Evolutionary conservation across 2,329 filamentous ascomycete genomes (phyloP), one percentile per base, ranked within the genome.

Genomic region (Gnomoniopsis smithogilvyi): DNA sequence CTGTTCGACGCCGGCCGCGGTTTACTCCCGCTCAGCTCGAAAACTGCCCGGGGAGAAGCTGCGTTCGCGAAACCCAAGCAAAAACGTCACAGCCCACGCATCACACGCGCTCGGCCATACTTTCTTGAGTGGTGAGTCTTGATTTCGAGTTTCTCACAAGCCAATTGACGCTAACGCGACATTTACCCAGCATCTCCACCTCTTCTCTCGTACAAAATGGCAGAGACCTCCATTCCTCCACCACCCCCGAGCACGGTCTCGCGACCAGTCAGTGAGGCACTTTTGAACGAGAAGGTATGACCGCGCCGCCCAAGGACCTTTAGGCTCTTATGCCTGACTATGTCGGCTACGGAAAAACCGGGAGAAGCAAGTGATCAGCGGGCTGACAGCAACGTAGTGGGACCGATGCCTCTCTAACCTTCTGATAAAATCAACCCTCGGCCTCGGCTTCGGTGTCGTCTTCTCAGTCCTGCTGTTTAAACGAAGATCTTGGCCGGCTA

Each of bases 401-500:
- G 95, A 99, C 76, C 94, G 91, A 80, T 97, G 95, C 78, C 88
- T 99, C 68, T 98, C 95, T 68, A 97, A 96, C 72, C 86, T 97
- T 76, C 86, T 99, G 73, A 96, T 99, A 82, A 93, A 96, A 78
- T 98, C 94, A 66, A 89, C 91, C 58, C 89, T 99, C 76, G 95
- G 95, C 71, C 90, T 98, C 73, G 92, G 90, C 68, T 99, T 99
- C 79, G 95, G 95, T 73, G 89, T 99, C 75, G 91, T 99, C 78
- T 98, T 99, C 83, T 98, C 95, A 63, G 93, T 99, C 63, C 89
- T 99, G 60, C 80, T 99, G 58, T 99, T 99, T 86, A 96, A 96
- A 85, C 90, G 96, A 77, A 89, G 95, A 80, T 91, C 95, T 66
- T 99, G 94, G 92, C 95, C 95, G 59, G 95, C 93, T n/a, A 95